These are phyloP conservation scores for Coriaria nepalensis DNA, from an alignment of 306 rosid genomes.

Conservation along the genomic window DNA sequence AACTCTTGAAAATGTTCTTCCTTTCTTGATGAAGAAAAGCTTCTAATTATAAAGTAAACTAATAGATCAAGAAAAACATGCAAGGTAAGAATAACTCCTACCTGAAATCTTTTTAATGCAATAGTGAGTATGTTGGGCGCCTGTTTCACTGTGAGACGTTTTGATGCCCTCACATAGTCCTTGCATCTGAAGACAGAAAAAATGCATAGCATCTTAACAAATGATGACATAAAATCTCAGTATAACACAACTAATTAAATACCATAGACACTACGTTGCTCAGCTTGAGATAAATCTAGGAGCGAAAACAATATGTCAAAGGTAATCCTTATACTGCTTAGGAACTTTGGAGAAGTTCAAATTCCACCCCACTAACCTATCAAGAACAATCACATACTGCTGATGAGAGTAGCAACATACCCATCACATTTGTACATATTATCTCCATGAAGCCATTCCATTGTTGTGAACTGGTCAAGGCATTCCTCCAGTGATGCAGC, in stretches of 20 bases:
- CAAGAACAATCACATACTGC: no score
- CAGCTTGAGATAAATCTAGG: no score
- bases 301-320: no score
- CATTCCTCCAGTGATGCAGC: slow-evolving; percentile 90
- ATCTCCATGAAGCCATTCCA: slow-evolving; percentile 84
- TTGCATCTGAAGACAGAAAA: slow-evolving; percentile 62
- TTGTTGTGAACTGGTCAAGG: slow-evolving; percentile 76
- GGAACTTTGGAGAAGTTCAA: no score
- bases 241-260: neutral
- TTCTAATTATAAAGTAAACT: neutral
- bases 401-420: slow-evolving; percentile 29
- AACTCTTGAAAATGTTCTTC: neutral
- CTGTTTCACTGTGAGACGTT: slow-evolving; percentile 60
- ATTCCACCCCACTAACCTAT: no score
- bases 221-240: neutral
- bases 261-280: no score
- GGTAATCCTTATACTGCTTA: no score
- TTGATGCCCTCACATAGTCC: slow-evolving; percentile 92
- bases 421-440: slow-evolving; percentile 96
- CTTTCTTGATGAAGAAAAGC: neutral
- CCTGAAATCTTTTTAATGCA: slow-evolving; percentile 99
- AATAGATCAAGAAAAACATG: slow-evolving; percentile 8
- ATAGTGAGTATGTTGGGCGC: slow-evolving; percentile 91
- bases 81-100: slow-evolving; percentile 21
- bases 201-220: slow-evolving; percentile 14